Conservation (phyloP, 495 filamentous ascomycete genomes). For the Tuber magnatum region DNA sequence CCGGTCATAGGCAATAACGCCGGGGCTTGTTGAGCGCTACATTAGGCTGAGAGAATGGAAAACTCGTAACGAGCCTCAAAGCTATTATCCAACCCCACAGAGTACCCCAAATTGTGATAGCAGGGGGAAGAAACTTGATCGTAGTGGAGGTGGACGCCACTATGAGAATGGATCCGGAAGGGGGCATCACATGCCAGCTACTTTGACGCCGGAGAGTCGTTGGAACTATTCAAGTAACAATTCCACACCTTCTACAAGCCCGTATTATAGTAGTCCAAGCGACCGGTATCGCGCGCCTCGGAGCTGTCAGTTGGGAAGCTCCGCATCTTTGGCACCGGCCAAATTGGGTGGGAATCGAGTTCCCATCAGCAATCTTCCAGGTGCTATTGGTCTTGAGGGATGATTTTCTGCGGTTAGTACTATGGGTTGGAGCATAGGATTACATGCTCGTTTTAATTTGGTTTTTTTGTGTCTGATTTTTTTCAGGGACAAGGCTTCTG, state of each 20-base stretch:
- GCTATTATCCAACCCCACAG: not conserved
- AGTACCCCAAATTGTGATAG: not conserved
- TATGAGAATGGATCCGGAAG: not conserved
- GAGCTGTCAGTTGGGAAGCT: not conserved
- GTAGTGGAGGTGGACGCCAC: not conserved
- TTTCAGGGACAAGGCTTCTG: not conserved
- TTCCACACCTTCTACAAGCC: not conserved
- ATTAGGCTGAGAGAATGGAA: not conserved
- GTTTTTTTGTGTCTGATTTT: not conserved
- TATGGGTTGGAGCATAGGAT: not conserved
- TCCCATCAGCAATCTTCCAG: not conserved
- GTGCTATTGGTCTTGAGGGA: not conserved
- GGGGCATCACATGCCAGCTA: not conserved
- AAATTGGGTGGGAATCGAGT: not conserved
- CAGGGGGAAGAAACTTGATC: not conserved
- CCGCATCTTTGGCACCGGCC: not conserved
- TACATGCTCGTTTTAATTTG: not conserved
- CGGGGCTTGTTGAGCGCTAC: not conserved
- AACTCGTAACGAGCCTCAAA: not conserved
- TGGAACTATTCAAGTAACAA: not conserved
- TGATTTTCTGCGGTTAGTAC: not conserved
- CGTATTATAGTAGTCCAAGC: not conserved
- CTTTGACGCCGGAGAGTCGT: not conserved
- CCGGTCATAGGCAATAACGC: not conserved
- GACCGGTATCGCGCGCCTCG: not conserved